Evolutionary conservation across 2,329 filamentous ascomycete species (phyloP).

Genomic region (Polytolypa hystricis): DNA sequence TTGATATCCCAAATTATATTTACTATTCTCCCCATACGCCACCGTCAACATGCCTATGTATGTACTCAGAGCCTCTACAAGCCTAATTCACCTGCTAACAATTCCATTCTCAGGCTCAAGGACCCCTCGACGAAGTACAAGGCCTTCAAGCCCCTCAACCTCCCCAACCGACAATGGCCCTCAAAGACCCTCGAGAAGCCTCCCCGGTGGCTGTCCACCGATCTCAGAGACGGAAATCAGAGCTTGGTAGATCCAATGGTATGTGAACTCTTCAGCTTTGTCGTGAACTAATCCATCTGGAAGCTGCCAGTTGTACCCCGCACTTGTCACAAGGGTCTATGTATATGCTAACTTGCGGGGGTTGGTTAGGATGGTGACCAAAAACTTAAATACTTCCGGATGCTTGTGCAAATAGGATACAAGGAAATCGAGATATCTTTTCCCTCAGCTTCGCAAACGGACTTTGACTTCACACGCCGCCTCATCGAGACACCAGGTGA

Average conservation of each 20-base stretch:
- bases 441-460: conserved; percentile 85
- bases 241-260: conserved; percentile 89
- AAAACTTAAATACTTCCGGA: conserved; percentile 91
- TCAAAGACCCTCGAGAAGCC: conserved; percentile 70
- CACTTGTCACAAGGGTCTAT: no score
- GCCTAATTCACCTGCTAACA: conserved; percentile 7
- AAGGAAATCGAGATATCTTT: conserved; percentile 98
- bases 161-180: conserved; percentile 60
- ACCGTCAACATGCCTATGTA: conserved; percentile 16
- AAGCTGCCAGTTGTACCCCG: background rate
- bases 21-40: no score
- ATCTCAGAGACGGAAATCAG: conserved; percentile 88
- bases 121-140: conserved; percentile 40
- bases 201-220: conserved; percentile 81
- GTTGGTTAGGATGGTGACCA: conserved; percentile 89
- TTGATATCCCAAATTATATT: no score
- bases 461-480: conserved; percentile 87
- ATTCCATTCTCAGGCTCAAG: conserved; percentile 29
- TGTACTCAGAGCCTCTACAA: background rate
- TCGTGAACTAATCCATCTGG: background rate
- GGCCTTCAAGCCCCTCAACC: conserved; percentile 35
- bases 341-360: no score
- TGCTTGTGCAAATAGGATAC: conserved; percentile 84
- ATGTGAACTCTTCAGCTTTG: conserved; percentile 27
- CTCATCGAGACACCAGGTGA: conserved; percentile 74